A percentile compares a stretch with the other conserved stretches of the same genome.
These are phyloP conservation scores for Cercospora brassicicola DNA, from an alignment of 2,329 filamentous ascomycete genomes.

Conservation along the genomic window DNA sequence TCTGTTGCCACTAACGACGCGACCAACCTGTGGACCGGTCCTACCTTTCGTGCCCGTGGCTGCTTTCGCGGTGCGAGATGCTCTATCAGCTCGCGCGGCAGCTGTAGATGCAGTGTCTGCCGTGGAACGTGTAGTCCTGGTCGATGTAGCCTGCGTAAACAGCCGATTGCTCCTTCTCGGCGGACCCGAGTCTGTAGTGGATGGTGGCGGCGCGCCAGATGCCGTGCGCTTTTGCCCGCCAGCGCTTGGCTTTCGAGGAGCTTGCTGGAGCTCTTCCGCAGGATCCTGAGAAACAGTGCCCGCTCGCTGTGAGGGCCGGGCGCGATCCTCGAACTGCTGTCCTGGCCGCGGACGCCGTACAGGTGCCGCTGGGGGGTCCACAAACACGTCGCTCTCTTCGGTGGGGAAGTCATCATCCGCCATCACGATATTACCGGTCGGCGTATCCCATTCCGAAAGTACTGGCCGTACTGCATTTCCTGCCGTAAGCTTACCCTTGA, in stretches of 20 bases:
- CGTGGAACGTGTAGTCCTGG: constrained; percentile 61
- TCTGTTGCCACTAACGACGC: constrained; percentile 86
- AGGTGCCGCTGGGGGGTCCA: constrained; percentile 54
- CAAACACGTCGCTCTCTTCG: constrained; percentile 27
- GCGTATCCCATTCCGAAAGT: constrained; percentile 47
- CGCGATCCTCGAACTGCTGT: constrained; percentile 33
- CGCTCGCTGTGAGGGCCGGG: constrained; percentile 41
- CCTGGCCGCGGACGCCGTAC: constrained; percentile 40
- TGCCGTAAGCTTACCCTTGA: constrained; percentile 46
- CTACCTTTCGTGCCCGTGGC: constrained; percentile 69
- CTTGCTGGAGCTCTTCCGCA: constrained; percentile 39
- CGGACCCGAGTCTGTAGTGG: constrained; percentile 43
- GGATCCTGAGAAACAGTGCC: constrained; percentile 44
- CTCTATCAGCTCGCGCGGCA: constrained; percentile 58
- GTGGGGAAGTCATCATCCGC: constrained; percentile 47
- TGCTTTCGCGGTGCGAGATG: constrained; percentile 53
- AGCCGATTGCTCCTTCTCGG: constrained; percentile 50
- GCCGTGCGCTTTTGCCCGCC: constrained; percentile 78
- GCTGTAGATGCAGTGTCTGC: constrained; percentile 54
- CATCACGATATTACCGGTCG: constrained; percentile 44
- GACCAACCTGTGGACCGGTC: constrained; percentile 70
- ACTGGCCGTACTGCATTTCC: constrained; percentile 14
- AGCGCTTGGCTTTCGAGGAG: constrained; percentile 32
- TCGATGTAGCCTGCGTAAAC: constrained; percentile 66
- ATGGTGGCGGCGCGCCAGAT: constrained; percentile 60